Evolutionary conservation across 768 basidiomycete genomes (phyloP).

Genomic region (Termitomyces sp.): DNA sequence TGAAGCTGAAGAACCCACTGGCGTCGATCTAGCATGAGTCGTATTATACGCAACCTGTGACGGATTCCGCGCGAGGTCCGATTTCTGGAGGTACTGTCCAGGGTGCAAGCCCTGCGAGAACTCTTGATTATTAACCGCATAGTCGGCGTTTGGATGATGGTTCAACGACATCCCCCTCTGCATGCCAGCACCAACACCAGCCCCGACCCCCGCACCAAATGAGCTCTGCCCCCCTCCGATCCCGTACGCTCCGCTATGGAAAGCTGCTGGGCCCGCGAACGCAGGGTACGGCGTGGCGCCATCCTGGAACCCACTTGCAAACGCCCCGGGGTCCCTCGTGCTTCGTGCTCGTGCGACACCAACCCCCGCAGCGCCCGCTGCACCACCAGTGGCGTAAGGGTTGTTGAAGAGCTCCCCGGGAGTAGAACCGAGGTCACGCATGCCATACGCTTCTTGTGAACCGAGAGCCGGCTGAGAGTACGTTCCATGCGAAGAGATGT

Average conservation of each 20-base stretch:
- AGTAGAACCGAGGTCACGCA: slow-evolving; percentile 25
- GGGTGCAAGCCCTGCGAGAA: not conserved
- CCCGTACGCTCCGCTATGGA: slow-evolving; percentile 9
- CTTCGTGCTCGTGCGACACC: slow-evolving; percentile 36
- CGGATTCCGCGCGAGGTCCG: not conserved
- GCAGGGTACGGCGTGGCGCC: slow-evolving; percentile 33
- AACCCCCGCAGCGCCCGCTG: slow-evolving; percentile 33
- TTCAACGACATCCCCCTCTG: slow-evolving; percentile 17
- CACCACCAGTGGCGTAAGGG: slow-evolving; percentile 12
- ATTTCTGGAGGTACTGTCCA: not conserved
- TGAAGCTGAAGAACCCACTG: not conserved
- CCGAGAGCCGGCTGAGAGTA: slow-evolving; percentile 41
- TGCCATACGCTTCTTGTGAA: slow-evolving; percentile 38
- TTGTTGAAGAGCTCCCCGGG: slow-evolving; percentile 30
- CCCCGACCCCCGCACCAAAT: not conserved
- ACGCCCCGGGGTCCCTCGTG: slow-evolving; percentile 20
- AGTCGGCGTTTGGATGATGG: not conserved
- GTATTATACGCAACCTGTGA: not conserved
- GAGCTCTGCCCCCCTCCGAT: not conserved
- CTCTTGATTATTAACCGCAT: not conserved
- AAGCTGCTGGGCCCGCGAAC: slow-evolving; percentile 24
- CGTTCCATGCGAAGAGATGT: slow-evolving; percentile 39
- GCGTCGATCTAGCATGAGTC: not conserved
- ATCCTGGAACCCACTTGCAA: slow-evolving; percentile 28
- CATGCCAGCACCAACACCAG: not conserved